Base-by-base conservation (phyloP, 768 basidiomycete genomes). In the Mycena leptocephala region DNA sequence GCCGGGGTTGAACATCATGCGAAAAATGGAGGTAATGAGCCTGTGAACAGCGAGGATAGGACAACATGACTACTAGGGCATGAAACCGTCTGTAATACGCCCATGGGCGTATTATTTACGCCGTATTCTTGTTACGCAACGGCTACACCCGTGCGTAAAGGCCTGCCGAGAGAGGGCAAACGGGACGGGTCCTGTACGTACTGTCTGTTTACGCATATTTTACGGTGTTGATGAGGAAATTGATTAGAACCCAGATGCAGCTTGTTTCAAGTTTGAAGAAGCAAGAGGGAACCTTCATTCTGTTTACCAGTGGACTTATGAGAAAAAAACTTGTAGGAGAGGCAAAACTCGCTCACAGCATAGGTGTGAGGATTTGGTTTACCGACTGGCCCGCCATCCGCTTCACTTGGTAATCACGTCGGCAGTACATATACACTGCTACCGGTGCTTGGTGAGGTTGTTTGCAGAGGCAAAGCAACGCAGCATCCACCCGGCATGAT, bases 331-430 rank as follows among this genome's bases (percentile, higher is more conserved):
- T 58, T 30, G 56, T 33, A 33, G 14, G 53, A 55, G 26, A 55
- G 30, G 14, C 56, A 32, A 58, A 58, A 58, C 56, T 30, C 32
- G 32, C 56, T 32, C 56, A 58, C 56, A 58, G 33, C 32, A 58
- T 58, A 58, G 32, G 56, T 58, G 56, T 58, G 56, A 58, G 30
- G 33, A 58, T 58, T 33, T 58, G 56, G 56, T 32, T 58, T 58
- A 56, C 53, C 11, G 28, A 30, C 53, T 28, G 28, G 53, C 53
- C 53, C 28, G 53, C 53, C 53, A 56, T 58, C 56, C 56, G 20
- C 56, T 30, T 58, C 18, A 32, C 56, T 11, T 16, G 30, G 56
- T 58, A 58, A 58, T 58, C 56, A 58, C 56, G 10, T 58, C 56
- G 32, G 56, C 56, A 58, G 56, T 10, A 11, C 56, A 58, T 58